A percentile compares a stretch with the other conserved stretches of the same genome.
phyloP scores from a whole-genome alignment of 768 basidiomycete species.

The Mycena amicta region DNA sequence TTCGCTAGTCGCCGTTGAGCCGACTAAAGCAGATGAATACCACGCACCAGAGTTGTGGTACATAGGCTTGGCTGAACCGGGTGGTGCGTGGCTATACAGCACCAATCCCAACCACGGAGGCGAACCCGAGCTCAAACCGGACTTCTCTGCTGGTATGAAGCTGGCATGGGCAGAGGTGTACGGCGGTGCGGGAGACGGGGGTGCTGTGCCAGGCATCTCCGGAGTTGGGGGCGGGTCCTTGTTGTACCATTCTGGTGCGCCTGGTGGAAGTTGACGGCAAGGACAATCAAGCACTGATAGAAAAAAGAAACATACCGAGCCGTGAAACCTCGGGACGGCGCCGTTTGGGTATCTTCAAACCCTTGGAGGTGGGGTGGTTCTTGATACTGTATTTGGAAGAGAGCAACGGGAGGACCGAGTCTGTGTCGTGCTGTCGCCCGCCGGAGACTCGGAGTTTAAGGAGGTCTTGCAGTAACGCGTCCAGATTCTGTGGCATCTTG shows the following conservation, averaged over 20 bases:
- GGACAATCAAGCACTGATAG: too few relatives aligned
- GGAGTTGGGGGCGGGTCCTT: slow-evolving; percentile 7
- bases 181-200: background rate
- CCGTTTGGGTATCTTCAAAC: background rate
- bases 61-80: slow-evolving; percentile 9
- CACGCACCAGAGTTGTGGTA: slow-evolving; percentile 15
- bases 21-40: background rate
- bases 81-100: slow-evolving; percentile 19
- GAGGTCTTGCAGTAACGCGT: background rate
- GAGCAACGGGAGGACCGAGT: background rate
- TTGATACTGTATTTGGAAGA: background rate
- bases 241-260: slow-evolving; percentile 15
- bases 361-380: background rate
- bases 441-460: background rate
- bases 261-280: too few relatives aligned
- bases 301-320: too few relatives aligned
- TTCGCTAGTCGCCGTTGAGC: background rate
- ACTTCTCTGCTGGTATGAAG: background rate
- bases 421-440: background rate
- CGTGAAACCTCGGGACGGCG: background rate
- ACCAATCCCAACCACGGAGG: slow-evolving; percentile 17
- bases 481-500: background rate
- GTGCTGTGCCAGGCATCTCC: slow-evolving; percentile 11
- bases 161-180: slow-evolving; percentile 8
- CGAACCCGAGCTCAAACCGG: background rate